Conservation (phyloP, 768 basidiomycete species). For the Tylopilus rubrobrunneus region DNA sequence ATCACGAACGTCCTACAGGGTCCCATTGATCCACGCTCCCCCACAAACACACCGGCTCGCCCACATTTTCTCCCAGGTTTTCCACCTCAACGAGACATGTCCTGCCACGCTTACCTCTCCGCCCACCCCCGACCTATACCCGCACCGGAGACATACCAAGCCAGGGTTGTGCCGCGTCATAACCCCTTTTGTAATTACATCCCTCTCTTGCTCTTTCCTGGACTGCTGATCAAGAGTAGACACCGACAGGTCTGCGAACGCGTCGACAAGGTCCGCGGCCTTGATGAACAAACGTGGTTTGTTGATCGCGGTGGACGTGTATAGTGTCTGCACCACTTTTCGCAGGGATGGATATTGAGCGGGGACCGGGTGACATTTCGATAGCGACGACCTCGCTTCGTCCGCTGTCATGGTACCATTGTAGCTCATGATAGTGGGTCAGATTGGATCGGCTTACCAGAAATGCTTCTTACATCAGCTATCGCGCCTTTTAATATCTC, state of each 20-base stretch:
- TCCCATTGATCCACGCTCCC: slow-evolving; percentile 49
- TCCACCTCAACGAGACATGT: slow-evolving; percentile 46
- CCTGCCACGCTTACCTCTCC: slow-evolving; percentile 28
- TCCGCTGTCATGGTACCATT: slow-evolving; percentile 35
- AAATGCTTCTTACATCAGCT: slow-evolving; percentile 19
- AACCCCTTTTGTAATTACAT: slow-evolving; percentile 62
- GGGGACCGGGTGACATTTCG: slow-evolving; percentile 54
- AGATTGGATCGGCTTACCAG: slow-evolving; percentile 20
- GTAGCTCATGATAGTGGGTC: background rate
- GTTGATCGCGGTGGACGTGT: slow-evolving; percentile 48
- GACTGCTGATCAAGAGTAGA: slow-evolving; percentile 31
- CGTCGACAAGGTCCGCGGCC: slow-evolving; percentile 66
- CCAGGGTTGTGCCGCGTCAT: slow-evolving; percentile 38
- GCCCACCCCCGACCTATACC: slow-evolving; percentile 49
- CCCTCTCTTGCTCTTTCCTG: slow-evolving; percentile 41
- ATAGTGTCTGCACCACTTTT: slow-evolving; percentile 44
- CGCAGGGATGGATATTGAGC: slow-evolving; percentile 42
- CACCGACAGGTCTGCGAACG: slow-evolving; percentile 42
- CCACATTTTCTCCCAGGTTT: slow-evolving; percentile 65
- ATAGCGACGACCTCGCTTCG: slow-evolving; percentile 49
- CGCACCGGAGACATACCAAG: slow-evolving; percentile 60
- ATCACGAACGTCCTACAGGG: slow-evolving; percentile 7
- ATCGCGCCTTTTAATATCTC: slow-evolving; percentile 40
- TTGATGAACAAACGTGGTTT: slow-evolving; percentile 72
- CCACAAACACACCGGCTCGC: slow-evolving; percentile 63